A percentile compares a stretch with the other conserved stretches of the same genome.
Conservation (phyloP, 306 rosid genomes). For the Vigna reflexopilosa region DNA sequence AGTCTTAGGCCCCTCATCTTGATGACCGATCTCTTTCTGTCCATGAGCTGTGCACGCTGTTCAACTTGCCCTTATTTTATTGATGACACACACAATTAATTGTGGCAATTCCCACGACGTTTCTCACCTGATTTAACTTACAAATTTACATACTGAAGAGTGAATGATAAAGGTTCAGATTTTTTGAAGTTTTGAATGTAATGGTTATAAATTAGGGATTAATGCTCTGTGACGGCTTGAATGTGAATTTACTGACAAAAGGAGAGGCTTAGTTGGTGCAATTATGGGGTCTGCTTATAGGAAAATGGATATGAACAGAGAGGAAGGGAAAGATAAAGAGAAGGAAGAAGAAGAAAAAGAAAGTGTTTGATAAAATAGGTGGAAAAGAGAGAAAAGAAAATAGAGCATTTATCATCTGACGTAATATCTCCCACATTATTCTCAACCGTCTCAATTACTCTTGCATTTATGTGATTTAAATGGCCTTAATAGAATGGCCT, state of each 20-base stretch:
- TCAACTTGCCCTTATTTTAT: conserved; percentile 8
- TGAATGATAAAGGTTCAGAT: background rate
- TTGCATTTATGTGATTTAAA: conserved; percentile 86
- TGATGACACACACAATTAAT: background rate
- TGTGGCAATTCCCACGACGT: background rate
- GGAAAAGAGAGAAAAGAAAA: conserved; percentile 10
- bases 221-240: conserved; percentile 21
- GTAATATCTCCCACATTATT: conserved; percentile 69
- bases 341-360: background rate
- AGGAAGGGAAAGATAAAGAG: conserved; percentile 18
- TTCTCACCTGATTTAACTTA: background rate
- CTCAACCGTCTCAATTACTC: conserved; percentile 93
- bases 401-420: conserved; percentile 77
- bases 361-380: conserved; percentile 9
- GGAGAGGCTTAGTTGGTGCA: conserved; percentile 32
- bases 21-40: conserved; percentile 4
- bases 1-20: background rate
- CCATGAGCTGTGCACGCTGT: conserved; percentile 4
- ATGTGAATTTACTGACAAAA: conserved; percentile 33
- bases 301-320: conserved; percentile 35
- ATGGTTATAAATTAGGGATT: conserved; percentile 12
- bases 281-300: conserved; percentile 39
- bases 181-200: conserved; percentile 10
- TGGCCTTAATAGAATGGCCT: conserved; percentile 70
- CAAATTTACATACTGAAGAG: background rate